Conservation (phyloP, 176 grass and related monocot species). For the Oryza longistaminata region DNA sequence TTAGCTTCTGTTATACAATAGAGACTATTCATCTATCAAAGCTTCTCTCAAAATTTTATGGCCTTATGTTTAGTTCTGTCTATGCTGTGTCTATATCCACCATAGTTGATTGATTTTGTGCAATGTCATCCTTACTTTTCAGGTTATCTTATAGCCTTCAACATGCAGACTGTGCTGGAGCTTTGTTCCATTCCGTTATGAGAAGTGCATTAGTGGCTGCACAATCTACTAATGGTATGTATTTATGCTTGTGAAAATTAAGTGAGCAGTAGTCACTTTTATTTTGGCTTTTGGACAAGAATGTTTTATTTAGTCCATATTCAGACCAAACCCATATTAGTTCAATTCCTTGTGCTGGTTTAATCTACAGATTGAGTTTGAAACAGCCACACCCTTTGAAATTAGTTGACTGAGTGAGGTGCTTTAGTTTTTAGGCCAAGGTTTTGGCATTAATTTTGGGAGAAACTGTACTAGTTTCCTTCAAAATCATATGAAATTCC, state of each 20-base stretch:
- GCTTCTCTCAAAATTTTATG: not conserved
- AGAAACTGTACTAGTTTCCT: not conserved
- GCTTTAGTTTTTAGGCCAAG: not conserved
- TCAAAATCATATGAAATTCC: not conserved
- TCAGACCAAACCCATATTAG: not conserved
- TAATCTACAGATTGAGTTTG: not conserved
- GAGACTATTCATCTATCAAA: not conserved
- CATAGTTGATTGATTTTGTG: slow-evolving; percentile 16
- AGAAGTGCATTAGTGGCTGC: slow-evolving; percentile 64
- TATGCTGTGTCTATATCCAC: not conserved
- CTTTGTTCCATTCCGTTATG: slow-evolving; percentile 75
- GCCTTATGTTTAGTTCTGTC: not conserved
- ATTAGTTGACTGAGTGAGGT: not conserved
- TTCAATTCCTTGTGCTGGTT: not conserved
- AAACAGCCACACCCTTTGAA: not conserved
- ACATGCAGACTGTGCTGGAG: slow-evolving; percentile 82
- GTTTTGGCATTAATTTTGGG: slow-evolving; percentile 5
- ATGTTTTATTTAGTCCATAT: not conserved
- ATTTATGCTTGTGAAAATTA: not conserved
- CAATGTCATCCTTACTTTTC: slow-evolving; percentile 36
- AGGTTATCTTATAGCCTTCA: slow-evolving; percentile 86
- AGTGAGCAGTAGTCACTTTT: not conserved
- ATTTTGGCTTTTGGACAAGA: not conserved
- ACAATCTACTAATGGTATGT: slow-evolving; percentile 60
- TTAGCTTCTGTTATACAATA: not conserved